These are phyloP conservation scores for Ceratobasidium sp. DNA, from an alignment of 1,284 basidiomycete species.

Conservation along the genomic window DNA sequence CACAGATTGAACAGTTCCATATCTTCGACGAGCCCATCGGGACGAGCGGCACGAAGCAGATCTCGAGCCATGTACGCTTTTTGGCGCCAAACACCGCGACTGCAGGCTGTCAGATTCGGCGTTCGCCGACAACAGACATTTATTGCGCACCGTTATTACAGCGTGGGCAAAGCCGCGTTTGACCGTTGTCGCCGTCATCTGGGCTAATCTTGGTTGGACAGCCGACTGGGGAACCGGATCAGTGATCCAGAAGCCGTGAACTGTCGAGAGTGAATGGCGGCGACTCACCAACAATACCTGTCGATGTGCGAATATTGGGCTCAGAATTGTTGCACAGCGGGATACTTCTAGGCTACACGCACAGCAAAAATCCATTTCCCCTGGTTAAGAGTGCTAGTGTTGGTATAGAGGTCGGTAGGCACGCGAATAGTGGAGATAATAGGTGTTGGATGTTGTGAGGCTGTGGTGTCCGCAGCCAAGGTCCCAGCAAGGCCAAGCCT, in stretches of 20 bases:
- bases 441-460: conserved; percentile 8
- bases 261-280: conserved; percentile 8
- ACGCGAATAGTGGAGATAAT: background rate
- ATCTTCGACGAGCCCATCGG: conserved; percentile 34
- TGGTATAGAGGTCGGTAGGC: background rate
- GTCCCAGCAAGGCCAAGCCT: background rate
- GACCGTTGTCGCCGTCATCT: conserved; percentile 36
- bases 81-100: conserved; percentile 36
- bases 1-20: conserved; percentile 40
- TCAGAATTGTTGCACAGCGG: background rate
- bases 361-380: conserved; percentile 39
- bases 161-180: conserved; percentile 29
- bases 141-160: conserved; percentile 31
- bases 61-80: conserved; percentile 39
- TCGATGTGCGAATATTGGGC: background rate
- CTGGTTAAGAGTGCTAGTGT: background rate
- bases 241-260: background rate
- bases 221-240: conserved; percentile 23
- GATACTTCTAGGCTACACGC: background rate
- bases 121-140: background rate
- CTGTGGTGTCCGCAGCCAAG: conserved; percentile 37
- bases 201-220: conserved; percentile 24
- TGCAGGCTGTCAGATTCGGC: conserved; percentile 6
- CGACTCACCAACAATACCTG: conserved; percentile 34
- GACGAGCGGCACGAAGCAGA: conserved; percentile 30